phyloP scores from a whole-genome alignment of 2,329 filamentous ascomycete species.

The Trichoderma sp. region DNA sequence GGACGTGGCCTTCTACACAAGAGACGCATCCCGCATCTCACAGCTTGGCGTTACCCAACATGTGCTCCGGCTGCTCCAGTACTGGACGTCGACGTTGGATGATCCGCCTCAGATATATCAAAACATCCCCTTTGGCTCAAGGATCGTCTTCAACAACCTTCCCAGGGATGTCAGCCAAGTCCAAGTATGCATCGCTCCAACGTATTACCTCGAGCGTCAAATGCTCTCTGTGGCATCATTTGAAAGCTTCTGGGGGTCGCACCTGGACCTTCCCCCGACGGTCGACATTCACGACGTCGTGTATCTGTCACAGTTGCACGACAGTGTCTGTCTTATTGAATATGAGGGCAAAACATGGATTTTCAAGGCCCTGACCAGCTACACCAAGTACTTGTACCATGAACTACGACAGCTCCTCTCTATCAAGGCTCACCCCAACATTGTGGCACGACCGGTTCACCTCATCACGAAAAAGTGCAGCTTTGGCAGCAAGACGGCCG shows the following conservation, averaged over 20 bases:
- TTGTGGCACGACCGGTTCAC: slow-evolving; percentile 52
- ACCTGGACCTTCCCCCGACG: slow-evolving; percentile 42
- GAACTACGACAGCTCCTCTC: slow-evolving; percentile 56
- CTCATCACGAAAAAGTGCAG: slow-evolving; percentile 55
- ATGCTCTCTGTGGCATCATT: slow-evolving; percentile 47
- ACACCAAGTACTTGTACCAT: slow-evolving; percentile 60
- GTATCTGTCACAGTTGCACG: slow-evolving; percentile 54
- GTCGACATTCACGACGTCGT: slow-evolving; percentile 51
- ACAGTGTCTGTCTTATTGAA: slow-evolving; percentile 57
- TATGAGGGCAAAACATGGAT: slow-evolving; percentile 46
- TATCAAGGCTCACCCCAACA: slow-evolving; percentile 51
- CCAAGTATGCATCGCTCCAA: slow-evolving; percentile 46
- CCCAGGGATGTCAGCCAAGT: slow-evolving; percentile 47
- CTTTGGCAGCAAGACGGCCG: slow-evolving; percentile 55
- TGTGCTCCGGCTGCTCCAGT: slow-evolving; percentile 53
- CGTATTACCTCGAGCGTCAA: slow-evolving; percentile 53
- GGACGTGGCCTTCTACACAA: slow-evolving; percentile 54
- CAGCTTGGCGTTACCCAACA: slow-evolving; percentile 53
- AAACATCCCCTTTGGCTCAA: slow-evolving; percentile 55
- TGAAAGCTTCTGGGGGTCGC: slow-evolving; percentile 42
- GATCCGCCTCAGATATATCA: slow-evolving; percentile 40
- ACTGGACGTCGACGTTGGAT: slow-evolving; percentile 43
- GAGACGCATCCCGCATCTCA: slow-evolving; percentile 47
- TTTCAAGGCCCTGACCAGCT: slow-evolving; percentile 58
- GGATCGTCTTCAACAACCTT: slow-evolving; percentile 54